Evolutionary conservation across 2,329 filamentous ascomycete genomes (phyloP).

Genomic region (Zalaria obscura): DNA sequence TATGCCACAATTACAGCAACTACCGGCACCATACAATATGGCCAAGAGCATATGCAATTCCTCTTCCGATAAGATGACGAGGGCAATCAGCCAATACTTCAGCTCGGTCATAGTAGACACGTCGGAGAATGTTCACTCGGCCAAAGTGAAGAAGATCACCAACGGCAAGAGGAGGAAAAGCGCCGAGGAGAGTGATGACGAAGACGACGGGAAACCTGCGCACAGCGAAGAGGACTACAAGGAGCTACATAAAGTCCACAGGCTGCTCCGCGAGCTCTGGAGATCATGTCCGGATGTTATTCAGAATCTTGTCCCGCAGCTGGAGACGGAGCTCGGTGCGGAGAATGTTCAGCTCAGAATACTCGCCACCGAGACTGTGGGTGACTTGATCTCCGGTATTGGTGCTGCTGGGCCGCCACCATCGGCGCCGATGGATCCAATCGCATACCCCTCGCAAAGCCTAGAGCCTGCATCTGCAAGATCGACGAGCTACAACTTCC

Average conservation of each 20-base stretch:
- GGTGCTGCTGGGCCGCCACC: slow-evolving; percentile 78
- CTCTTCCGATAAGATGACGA: slow-evolving; percentile 85
- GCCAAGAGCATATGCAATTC: slow-evolving; percentile 85
- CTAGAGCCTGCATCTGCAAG: slow-evolving; percentile 24
- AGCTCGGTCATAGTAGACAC: slow-evolving; percentile 91
- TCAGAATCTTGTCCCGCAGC: slow-evolving; percentile 82
- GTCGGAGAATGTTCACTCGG: slow-evolving; percentile 22
- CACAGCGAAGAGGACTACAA: slow-evolving; percentile 72
- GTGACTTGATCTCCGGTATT: slow-evolving; percentile 88
- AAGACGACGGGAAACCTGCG: slow-evolving; percentile 29
- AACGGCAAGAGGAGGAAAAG: slow-evolving; percentile 20
- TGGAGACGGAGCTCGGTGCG: slow-evolving; percentile 81
- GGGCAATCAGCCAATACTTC: slow-evolving; percentile 91
- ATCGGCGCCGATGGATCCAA: slow-evolving; percentile 57
- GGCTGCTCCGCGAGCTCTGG: slow-evolving; percentile 84
- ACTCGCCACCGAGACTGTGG: slow-evolving; percentile 84
- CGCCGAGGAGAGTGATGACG: slow-evolving; percentile 25
- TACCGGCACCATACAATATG: slow-evolving; percentile 90
- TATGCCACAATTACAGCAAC: slow-evolving; percentile 60
- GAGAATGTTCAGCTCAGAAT: slow-evolving; percentile 78
- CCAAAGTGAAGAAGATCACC: slow-evolving; percentile 41
- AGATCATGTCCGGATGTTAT: slow-evolving; percentile 77
- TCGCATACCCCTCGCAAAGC: slow-evolving; percentile 67
- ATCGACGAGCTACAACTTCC: slow-evolving; percentile 37
- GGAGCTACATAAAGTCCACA: slow-evolving; percentile 80